A percentile compares a stretch with the other conserved stretches of the same genome.
phyloP scores from a whole-genome alignment of 108 stramenopile species.

The Bacterosira constricta region DNA sequence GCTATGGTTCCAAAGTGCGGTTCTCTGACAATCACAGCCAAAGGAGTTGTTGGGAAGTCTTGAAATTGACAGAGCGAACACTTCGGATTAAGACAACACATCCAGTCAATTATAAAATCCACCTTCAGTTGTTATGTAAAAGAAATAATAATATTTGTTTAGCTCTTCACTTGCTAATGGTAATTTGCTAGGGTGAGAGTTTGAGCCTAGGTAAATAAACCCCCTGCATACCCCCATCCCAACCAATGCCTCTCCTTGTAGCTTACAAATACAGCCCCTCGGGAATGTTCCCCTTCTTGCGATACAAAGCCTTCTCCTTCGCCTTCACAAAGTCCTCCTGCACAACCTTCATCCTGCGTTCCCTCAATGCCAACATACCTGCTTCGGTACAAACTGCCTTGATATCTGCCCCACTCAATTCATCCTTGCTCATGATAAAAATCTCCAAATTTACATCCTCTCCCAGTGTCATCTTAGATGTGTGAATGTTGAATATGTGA shows the following conservation, averaged over 20 bases:
- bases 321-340: constrained; percentile 98
- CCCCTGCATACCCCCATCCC: background rate
- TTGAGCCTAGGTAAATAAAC: background rate
- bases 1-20: too few species aligned
- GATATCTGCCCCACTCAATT: constrained; percentile 98
- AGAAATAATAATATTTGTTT: too few species aligned
- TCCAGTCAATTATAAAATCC: too few species aligned
- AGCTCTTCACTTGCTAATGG: too few species aligned
- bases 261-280: constrained; percentile 91
- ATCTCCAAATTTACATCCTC: constrained; percentile 98
- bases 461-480: constrained; percentile 90
- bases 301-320: constrained; percentile 98
- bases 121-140: too few species aligned
- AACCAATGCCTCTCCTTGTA: background rate
- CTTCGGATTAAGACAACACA: too few species aligned
- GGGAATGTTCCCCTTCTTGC: constrained; percentile 99
- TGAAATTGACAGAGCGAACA: too few species aligned
- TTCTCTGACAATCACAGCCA: too few species aligned
- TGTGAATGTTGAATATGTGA: constrained; percentile 99
- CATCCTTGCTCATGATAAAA: constrained; percentile 98
- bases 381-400: constrained; percentile 99
- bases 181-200: background rate
- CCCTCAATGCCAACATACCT: constrained; percentile 97
- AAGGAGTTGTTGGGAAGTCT: too few species aligned
- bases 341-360: constrained; percentile 98